Conservation (phyloP, 139 green algal genomes). For the Penium margaritaceum region DNA sequence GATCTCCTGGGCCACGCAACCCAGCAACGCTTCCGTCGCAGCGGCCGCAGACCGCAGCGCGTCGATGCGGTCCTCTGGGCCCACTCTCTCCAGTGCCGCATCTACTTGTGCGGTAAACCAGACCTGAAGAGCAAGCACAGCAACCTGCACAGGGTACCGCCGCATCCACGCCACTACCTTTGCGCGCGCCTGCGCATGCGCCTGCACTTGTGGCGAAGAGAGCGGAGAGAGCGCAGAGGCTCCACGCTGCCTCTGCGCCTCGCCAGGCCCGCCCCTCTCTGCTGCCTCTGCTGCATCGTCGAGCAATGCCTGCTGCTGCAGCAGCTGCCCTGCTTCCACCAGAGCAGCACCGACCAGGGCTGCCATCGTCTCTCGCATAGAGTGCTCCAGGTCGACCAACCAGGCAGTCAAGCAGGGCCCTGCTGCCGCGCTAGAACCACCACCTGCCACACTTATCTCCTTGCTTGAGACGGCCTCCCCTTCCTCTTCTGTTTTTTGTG, state of each 20-base stretch:
- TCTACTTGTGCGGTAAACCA: not conserved
- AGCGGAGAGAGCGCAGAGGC: too few species aligned
- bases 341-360: not conserved
- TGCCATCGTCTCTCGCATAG: not conserved
- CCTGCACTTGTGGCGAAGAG: too few species aligned
- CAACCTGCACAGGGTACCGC: conserved; percentile 24
- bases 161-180: conserved; percentile 11
- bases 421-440: not conserved
- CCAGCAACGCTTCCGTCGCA: conserved; percentile 8
- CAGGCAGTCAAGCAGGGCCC: not conserved
- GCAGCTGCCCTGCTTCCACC: not conserved
- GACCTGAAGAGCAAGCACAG: conserved; percentile 29
- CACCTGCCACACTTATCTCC: not conserved
- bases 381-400: not conserved
- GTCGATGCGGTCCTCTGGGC: conserved; percentile 13
- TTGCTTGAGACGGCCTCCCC: not conserved
- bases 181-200: too few species aligned
- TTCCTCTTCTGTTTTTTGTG: not conserved
- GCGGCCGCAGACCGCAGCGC: not conserved
- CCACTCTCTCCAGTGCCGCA: not conserved
- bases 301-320: not conserved
- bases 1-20: not conserved
- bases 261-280: too few species aligned
- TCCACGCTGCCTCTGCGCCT: too few species aligned
- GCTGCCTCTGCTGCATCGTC: too few species aligned